Percentiles rank a stretch among this genome's conserved stretches.
Conservation (phyloP, 495 filamentous ascomycete genomes). For the Xylaria longipes region DNA sequence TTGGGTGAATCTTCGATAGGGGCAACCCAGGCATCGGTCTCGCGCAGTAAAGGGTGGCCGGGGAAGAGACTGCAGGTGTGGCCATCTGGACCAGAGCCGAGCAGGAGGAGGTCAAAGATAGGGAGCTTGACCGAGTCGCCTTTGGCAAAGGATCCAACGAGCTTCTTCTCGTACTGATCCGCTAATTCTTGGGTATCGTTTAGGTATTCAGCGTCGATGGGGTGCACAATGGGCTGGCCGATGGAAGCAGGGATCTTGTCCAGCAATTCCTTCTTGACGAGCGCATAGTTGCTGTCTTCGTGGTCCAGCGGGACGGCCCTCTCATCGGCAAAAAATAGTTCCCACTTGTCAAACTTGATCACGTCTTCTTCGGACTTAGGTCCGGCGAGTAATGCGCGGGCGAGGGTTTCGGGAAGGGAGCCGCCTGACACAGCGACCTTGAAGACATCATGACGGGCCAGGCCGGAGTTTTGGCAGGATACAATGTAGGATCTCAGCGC, state of each 20-base stretch:
- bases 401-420: conserved; percentile 87
- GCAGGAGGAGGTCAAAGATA: conserved; percentile 90
- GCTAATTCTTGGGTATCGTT: conserved; percentile 90
- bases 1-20: conserved; percentile 92
- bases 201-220: conserved; percentile 75
- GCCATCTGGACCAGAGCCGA: conserved; percentile 93
- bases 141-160: conserved; percentile 81
- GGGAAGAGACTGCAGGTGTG: conserved; percentile 98
- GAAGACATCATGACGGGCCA: conserved; percentile 82
- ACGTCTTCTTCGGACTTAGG: conserved; percentile 64
- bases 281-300: conserved; percentile 89
- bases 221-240: conserved; percentile 72
- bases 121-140: conserved; percentile 89
- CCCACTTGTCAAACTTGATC: conserved; percentile 84
- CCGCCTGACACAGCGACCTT: conserved; percentile 94
- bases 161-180: conserved; percentile 88
- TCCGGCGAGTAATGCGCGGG: conserved; percentile 72
- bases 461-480: conserved; percentile 74
- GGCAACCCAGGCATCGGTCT: conserved; percentile 90
- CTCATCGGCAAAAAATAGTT: conserved; percentile 98
- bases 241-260: conserved; percentile 77
- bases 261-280: conserved; percentile 85
- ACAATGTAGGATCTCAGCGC: conserved; percentile 83
- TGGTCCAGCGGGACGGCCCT: conserved; percentile 91
- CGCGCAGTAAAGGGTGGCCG: conserved; percentile 82